phyloP scores from a whole-genome alignment of 306 rosid genomes.

The Pueraria montana region DNA sequence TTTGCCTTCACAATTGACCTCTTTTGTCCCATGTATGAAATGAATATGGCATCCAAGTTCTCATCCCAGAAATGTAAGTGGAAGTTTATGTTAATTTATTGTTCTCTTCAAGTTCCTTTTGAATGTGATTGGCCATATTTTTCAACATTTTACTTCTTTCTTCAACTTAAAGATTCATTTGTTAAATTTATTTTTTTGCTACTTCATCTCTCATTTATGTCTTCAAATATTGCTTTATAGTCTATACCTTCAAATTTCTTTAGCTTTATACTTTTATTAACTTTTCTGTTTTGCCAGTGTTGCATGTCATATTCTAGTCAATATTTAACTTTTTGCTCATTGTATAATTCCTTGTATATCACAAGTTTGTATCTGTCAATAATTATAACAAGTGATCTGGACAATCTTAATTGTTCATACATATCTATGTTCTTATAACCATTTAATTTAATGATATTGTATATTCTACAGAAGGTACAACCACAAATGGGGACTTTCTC shows the following conservation, averaged over 20 bases:
- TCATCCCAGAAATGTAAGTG: neutral
- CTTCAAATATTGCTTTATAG: conserved; percentile 12
- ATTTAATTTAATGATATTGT: conserved; percentile 18
- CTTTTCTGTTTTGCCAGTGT: conserved; percentile 7
- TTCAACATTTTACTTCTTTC: conserved; percentile 11
- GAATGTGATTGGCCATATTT: conserved; percentile 28
- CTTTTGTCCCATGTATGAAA: neutral
- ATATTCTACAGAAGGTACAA: conserved; percentile 86
- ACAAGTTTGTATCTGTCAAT: conserved; percentile 11
- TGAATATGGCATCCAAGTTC: neutral
- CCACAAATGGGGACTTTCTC: conserved; percentile 89
- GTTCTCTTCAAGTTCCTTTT: conserved; percentile 24
- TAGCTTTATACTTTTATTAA: neutral
- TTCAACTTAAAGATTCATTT: neutral
- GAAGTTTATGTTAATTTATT: neutral
- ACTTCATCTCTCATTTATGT: neutral
- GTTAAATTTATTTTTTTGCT: neutral
- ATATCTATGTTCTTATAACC: conserved; percentile 11
- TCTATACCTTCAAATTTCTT: conserved; percentile 19
- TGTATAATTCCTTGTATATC: conserved; percentile 17
- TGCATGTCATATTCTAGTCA: neutral
- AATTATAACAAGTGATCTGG: neutral
- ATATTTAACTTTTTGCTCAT: conserved; percentile 17
- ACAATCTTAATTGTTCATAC: neutral
- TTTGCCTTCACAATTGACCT: neutral